Evolutionary conservation across 2,329 filamentous ascomycete species (phyloP).

Genomic region (Fusarium marasasianum): DNA sequence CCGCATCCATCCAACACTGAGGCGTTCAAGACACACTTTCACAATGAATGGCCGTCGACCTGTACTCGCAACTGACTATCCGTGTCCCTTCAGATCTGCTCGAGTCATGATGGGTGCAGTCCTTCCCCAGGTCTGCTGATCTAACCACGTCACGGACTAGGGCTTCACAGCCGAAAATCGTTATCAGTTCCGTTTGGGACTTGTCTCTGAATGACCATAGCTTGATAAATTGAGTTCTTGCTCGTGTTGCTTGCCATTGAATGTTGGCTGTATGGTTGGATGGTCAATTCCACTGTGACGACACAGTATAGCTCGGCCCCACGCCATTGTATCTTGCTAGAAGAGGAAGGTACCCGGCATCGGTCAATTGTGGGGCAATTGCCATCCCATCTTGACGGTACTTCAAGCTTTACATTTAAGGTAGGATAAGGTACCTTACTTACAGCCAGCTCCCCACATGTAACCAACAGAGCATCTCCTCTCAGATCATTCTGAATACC

Average conservation of each 20-base stretch:
- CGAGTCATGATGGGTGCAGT: conserved; percentile 5
- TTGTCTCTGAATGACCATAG: background rate
- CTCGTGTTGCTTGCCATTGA: background rate
- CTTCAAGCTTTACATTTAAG: conserved; percentile 6
- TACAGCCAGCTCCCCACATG: conserved; percentile 7
- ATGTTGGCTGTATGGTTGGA: background rate
- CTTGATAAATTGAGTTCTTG: background rate
- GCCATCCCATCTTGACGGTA: background rate
- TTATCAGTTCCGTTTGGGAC: background rate
- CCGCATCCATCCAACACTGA: background rate
- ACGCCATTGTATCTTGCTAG: conserved; percentile 16
- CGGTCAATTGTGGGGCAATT: conserved; percentile 1
- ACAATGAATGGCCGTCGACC: background rate
- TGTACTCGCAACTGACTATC: background rate
- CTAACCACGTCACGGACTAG: background rate
- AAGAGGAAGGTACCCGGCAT: conserved; percentile 23
- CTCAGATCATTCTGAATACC: background rate
- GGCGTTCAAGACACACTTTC: background rate
- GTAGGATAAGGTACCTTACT: background rate
- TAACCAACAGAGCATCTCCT: background rate
- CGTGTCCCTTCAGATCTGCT: background rate
- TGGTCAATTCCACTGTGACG: background rate
- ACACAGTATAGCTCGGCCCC: conserved; percentile 12
- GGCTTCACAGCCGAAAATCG: background rate
- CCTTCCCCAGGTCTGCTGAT: background rate